Conservation (phyloP, 306 rosid species). For the Betula pendula region DNA sequence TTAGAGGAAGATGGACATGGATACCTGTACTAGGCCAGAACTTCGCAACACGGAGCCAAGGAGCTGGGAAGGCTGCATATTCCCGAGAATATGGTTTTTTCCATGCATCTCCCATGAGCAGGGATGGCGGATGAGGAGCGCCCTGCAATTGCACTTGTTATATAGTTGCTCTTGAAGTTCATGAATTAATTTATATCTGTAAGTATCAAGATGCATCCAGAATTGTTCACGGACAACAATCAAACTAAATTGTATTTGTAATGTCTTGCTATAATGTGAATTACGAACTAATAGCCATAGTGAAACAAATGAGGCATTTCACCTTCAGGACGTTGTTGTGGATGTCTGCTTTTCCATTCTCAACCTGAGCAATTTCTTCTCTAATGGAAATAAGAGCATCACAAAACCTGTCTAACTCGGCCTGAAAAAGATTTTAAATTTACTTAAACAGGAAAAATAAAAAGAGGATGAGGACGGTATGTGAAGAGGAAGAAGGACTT, state of each 20-base stretch:
- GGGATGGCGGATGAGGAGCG: constrained; percentile 98
- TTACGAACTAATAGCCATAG: neutral
- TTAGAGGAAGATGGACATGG: constrained; percentile 5
- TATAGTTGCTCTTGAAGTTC: constrained; percentile 14
- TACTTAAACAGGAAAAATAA: constrained; percentile 21
- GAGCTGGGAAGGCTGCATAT: constrained; percentile 93
- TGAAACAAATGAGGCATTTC: constrained; percentile 17
- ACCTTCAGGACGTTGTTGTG: constrained; percentile 95
- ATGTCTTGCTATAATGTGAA: constrained; percentile 7
- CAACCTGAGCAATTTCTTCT: constrained; percentile 80
- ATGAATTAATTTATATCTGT: neutral
- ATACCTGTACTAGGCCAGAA: constrained; percentile 97
- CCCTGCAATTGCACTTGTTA: constrained; percentile 49
- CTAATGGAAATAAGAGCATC: constrained; percentile 91
- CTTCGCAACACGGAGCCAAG: constrained; percentile 85
- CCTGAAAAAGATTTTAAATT: constrained; percentile 52
- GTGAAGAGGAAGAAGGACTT: constrained; percentile 11
- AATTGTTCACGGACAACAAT: neutral
- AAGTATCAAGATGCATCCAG: neutral
- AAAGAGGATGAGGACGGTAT: neutral
- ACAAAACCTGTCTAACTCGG: constrained; percentile 92
- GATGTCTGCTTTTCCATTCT: constrained; percentile 86
- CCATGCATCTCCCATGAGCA: constrained; percentile 98
- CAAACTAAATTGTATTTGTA: neutral
- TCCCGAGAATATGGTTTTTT: constrained; percentile 93